Percentiles rank a stretch among this genome's conserved stretches.
Evolutionary conservation across 78 protist genomes (phyloP).

Genomic region (Anaeramoeba flamelloides): DNA sequence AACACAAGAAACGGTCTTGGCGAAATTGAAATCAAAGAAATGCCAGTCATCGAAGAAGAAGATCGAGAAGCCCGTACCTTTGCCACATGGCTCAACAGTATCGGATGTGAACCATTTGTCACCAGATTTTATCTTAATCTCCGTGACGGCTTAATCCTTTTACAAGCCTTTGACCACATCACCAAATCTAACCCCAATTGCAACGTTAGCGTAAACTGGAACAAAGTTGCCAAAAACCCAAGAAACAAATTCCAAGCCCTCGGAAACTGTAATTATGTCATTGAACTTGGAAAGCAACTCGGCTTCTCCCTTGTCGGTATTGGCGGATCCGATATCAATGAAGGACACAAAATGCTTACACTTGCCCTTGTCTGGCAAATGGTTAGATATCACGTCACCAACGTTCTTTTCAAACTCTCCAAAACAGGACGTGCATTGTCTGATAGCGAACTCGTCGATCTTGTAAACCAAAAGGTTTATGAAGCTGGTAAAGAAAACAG

Average conservation of each 20-base stretch:
- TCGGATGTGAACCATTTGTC: constrained; percentile 66
- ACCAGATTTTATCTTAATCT: constrained; percentile 59
- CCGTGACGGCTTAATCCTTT: constrained; percentile 55
- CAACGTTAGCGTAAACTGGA: constrained; percentile 24
- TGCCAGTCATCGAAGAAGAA: too few species aligned
- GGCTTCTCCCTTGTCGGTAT: constrained; percentile 43
- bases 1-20: constrained; percentile 60
- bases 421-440: too few species aligned
- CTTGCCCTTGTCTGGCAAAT: constrained; percentile 24
- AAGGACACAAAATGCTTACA: constrained; percentile 30
- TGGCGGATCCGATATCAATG: constrained; percentile 38
- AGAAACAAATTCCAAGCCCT: too few species aligned
- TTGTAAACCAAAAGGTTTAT: too few species aligned
- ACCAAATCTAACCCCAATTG: too few species aligned
- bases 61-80: constrained; percentile 75
- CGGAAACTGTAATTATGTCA: constrained; percentile 58
- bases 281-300: constrained; percentile 22
- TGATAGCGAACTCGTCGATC: too few species aligned
- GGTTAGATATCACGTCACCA: constrained; percentile 8
- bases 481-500: not conserved
- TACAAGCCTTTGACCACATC: constrained; percentile 64
- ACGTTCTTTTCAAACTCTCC: not conserved
- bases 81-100: constrained; percentile 73
- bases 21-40: too few species aligned
- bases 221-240: constrained; percentile 22